These are phyloP conservation scores for Cryptosporidium felis DNA, from an alignment of 169 alveolate genomes.

Conservation along the genomic window DNA sequence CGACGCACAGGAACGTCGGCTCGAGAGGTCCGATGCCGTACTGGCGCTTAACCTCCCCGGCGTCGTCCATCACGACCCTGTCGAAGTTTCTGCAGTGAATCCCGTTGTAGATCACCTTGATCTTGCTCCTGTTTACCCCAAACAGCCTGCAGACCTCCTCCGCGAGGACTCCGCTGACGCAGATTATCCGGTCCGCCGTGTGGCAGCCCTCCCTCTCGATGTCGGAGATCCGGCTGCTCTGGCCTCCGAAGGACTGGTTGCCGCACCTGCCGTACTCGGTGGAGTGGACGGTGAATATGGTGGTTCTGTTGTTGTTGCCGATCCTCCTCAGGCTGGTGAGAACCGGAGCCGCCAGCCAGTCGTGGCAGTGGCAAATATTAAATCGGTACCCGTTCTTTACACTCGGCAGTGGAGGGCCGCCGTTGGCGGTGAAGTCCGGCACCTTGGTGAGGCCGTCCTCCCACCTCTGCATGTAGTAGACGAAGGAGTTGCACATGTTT, in stretches of 20 bases:
- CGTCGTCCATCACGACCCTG: constrained; percentile 74
- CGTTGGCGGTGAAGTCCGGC: background rate
- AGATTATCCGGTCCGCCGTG: constrained; percentile 80
- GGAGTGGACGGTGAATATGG: constrained; percentile 80
- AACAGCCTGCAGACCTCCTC: constrained; percentile 77
- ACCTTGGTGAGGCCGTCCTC: constrained; percentile 71
- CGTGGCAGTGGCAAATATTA: constrained; percentile 81
- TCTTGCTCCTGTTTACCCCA: constrained; percentile 74
- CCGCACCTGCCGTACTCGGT: constrained; percentile 84
- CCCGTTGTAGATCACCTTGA: constrained; percentile 75
- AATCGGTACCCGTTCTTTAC: constrained; percentile 52
- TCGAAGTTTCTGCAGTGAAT: constrained; percentile 78
- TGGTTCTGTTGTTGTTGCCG: constrained; percentile 71
- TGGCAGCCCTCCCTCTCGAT: constrained; percentile 79
- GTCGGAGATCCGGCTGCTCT: constrained; percentile 77
- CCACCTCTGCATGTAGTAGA: constrained; percentile 72
- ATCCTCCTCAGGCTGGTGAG: constrained; percentile 70
- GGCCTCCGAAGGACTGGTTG: constrained; percentile 80
- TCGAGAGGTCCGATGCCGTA: constrained; percentile 81
- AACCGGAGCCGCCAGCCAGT: constrained; percentile 82
- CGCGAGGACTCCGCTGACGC: constrained; percentile 81
- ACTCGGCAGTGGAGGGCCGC: constrained; percentile 13
- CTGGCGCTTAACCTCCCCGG: constrained; percentile 71
- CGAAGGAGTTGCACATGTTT: constrained; percentile 82
- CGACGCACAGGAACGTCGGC: constrained; percentile 82